These are phyloP conservation scores for Debaryomyces sp. DNA, from an alignment of 1,139 yeast genomes.

Conservation along the genomic window DNA sequence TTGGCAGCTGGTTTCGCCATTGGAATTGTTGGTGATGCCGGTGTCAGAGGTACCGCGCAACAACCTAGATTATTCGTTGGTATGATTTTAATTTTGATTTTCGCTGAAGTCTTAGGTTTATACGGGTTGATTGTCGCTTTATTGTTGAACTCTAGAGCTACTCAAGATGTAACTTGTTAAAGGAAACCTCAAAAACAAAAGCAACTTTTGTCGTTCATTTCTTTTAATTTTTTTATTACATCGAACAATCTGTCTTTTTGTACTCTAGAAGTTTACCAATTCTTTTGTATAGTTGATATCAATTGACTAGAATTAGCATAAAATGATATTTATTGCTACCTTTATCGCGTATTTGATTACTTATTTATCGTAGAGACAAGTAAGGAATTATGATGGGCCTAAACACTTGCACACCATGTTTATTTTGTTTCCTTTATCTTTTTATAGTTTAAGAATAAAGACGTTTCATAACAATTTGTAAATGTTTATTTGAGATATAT, in stretches of 20 bases:
- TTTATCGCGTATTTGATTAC: slow-evolving; percentile 1
- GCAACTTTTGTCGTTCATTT: slow-evolving; percentile 9
- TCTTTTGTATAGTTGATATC: slow-evolving; percentile 4
- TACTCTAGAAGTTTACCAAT: slow-evolving; percentile 5
- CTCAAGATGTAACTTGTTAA: slow-evolving; percentile 85
- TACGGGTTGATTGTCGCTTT: slow-evolving; percentile 98
- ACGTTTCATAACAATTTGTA: not conserved
- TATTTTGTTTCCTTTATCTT: not conserved
- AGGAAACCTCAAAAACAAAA: slow-evolving; percentile 4
- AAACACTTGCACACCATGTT: slow-evolving; percentile 1
- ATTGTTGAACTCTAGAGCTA: slow-evolving; percentile 95
- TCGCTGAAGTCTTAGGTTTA: slow-evolving; percentile 96
- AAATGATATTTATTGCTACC: slow-evolving; percentile 3
- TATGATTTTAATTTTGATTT: slow-evolving; percentile 89
- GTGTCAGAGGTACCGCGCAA: slow-evolving; percentile 94
- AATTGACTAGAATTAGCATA: slow-evolving; percentile 3
- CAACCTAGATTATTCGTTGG: slow-evolving; percentile 97
- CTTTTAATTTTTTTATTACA: slow-evolving; percentile 9
- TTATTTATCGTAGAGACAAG: slow-evolving; percentile 1
- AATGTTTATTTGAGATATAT: not conserved
- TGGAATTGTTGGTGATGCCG: slow-evolving; percentile 99
- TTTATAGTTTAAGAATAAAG: not conserved
- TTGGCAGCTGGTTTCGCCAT: slow-evolving; percentile 97
- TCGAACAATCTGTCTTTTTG: slow-evolving; percentile 5
- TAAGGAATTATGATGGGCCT: not conserved